These are phyloP conservation scores for Yamadazyma akitaensis DNA, from an alignment of 805 yeast species.

Conservation along the genomic window DNA sequence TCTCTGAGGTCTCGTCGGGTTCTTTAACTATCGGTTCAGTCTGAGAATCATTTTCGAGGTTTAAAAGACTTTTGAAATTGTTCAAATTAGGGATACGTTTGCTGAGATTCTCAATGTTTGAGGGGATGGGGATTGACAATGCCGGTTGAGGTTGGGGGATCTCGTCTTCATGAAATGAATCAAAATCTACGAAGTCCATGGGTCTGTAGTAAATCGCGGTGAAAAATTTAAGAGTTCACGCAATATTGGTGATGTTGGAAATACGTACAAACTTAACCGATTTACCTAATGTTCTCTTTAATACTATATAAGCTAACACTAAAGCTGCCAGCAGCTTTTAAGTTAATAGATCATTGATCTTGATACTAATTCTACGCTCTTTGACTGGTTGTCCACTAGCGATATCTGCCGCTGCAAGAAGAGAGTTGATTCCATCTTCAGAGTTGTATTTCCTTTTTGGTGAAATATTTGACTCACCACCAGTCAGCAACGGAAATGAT, in stretches of 20 bases:
- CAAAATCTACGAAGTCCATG: constrained; percentile 44
- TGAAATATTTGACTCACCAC: neutral
- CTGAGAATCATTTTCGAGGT: constrained; percentile 11
- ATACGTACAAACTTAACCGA: neutral
- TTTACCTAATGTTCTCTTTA: neutral
- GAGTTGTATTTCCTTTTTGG: neutral
- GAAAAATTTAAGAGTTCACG: neutral
- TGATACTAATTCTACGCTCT: constrained; percentile 19
- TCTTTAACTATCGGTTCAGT: neutral
- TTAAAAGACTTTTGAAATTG: constrained; percentile 28
- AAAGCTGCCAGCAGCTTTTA: constrained; percentile 8
- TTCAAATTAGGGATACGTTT: constrained; percentile 32
- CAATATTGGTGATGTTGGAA: too few relatives aligned
- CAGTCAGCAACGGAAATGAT: neutral
- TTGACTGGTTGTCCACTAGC: constrained; percentile 13
- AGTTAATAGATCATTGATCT: constrained; percentile 29
- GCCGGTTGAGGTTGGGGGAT: constrained; percentile 44
- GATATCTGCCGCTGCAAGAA: constrained; percentile 27
- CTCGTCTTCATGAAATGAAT: constrained; percentile 26
- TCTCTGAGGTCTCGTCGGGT: constrained; percentile 32
- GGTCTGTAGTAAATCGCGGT: neutral
- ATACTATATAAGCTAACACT: neutral
- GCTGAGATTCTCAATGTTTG: constrained; percentile 30
- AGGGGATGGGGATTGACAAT: constrained; percentile 36
- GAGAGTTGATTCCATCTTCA: constrained; percentile 26